Conservation (phyloP, 2,329 filamentous ascomycete species). For the Westerdykella sp. region DNA sequence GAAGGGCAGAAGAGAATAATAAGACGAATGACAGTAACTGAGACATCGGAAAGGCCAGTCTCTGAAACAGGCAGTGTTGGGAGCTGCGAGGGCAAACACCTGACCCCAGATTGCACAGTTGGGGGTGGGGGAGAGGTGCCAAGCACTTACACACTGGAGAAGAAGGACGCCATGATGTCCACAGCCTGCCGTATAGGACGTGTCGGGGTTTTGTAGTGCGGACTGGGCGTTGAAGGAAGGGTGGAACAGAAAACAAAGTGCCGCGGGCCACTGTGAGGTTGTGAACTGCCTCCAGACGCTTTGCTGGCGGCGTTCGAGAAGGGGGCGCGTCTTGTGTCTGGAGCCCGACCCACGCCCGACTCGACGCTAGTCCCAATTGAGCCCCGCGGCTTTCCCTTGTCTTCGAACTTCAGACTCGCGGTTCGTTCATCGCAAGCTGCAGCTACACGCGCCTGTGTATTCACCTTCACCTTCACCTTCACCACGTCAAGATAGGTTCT, state of each 20-base stretch:
- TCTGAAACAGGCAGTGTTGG: slow-evolving; percentile 26
- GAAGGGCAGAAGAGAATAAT: neutral
- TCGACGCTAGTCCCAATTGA: slow-evolving; percentile 15
- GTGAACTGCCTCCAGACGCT: slow-evolving; percentile 25
- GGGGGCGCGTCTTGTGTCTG: slow-evolving; percentile 12
- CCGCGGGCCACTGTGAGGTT: slow-evolving; percentile 10
- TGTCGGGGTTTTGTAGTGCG: neutral
- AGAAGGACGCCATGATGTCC: slow-evolving; percentile 35
- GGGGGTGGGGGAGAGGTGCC: slow-evolving; percentile 22
- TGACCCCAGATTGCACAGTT: slow-evolving; percentile 17
- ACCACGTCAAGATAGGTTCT: neutral
- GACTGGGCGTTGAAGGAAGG: neutral
- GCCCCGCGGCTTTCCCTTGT: slow-evolving; percentile 16
- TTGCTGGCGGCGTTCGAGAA: slow-evolving; percentile 20
- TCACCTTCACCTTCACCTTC: slow-evolving; percentile 1
- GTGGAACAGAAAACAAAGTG: neutral
- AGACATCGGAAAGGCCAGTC: slow-evolving; percentile 20
- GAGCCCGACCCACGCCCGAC: neutral
- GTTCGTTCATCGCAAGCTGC: slow-evolving; percentile 6
- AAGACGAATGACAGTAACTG: slow-evolving; percentile 10
- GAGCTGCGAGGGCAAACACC: slow-evolving; percentile 15
- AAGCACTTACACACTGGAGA: slow-evolving; percentile 40
- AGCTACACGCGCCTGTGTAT: neutral
- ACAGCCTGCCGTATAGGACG: neutral
- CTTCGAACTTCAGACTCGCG: slow-evolving; percentile 16